Conservation (phyloP, 2,329 filamentous ascomycete genomes). For the Fusarium graminum region DNA sequence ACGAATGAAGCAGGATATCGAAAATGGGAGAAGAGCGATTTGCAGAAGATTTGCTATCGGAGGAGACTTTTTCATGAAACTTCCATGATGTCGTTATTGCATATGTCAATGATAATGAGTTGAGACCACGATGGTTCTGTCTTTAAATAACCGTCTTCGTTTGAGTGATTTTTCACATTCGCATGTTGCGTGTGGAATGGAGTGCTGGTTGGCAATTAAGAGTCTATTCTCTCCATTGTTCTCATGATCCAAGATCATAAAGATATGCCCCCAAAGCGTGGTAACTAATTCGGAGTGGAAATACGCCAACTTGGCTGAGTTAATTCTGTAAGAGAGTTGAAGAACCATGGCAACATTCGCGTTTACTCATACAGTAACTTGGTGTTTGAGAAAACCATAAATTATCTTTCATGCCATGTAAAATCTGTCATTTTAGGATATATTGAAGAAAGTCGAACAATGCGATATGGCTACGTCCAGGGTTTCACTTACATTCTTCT, state of each 20-base stretch:
- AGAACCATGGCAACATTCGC: too few relatives aligned
- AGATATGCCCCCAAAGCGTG: neutral
- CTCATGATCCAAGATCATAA: neutral
- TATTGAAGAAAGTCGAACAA: neutral
- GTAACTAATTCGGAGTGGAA: neutral
- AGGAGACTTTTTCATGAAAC: constrained; percentile 16
- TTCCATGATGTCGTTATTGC: constrained; percentile 18
- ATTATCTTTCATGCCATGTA: too few relatives aligned
- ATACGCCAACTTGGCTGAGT: too few relatives aligned
- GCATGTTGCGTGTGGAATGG: neutral
- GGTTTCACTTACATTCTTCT: too few relatives aligned
- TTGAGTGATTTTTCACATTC: neutral
- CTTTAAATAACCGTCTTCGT: neutral
- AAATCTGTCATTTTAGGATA: too few relatives aligned
- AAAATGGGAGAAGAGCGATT: constrained; percentile 20
- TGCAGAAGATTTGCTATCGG: constrained; percentile 6
- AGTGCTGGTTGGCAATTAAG: neutral
- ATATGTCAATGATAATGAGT: constrained; percentile 34
- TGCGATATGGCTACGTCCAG: neutral
- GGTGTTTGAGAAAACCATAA: too few relatives aligned
- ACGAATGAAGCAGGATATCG: constrained; percentile 23
- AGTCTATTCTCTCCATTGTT: neutral
- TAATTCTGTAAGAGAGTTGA: too few relatives aligned
- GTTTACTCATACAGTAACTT: too few relatives aligned
- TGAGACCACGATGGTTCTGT: neutral